A percentile compares a stretch with the other conserved stretches of the same genome.
Conservation (phyloP, 1,284 basidiomycete genomes). For the Cryptococcus sp. region DNA sequence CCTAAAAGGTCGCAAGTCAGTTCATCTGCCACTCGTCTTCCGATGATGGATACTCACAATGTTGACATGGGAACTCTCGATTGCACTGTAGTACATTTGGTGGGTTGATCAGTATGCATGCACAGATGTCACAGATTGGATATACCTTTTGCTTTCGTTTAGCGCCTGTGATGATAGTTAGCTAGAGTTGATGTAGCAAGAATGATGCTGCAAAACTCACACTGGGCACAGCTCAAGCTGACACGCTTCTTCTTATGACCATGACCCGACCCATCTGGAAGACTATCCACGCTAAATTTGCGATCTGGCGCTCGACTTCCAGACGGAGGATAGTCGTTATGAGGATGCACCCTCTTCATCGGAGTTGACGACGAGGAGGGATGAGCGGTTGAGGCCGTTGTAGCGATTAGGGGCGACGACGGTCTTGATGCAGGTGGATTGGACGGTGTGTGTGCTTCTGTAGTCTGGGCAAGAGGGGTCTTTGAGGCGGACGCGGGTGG, state of each 20-base stretch:
- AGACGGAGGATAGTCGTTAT: constrained; percentile 9
- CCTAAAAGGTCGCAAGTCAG: constrained; percentile 12
- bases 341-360: constrained; percentile 22
- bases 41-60: constrained; percentile 38
- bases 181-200: neutral
- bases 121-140: neutral
- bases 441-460: no score
- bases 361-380: constrained; percentile 16
- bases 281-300: constrained; percentile 20
- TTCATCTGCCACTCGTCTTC: neutral
- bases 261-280: neutral
- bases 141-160: constrained; percentile 52
- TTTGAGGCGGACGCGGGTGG: no score
- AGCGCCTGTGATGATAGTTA: constrained; percentile 34
- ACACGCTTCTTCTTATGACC: constrained; percentile 52
- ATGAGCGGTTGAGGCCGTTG: neutral
- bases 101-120: neutral
- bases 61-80: constrained; percentile 54
- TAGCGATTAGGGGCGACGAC: neutral
- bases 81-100: constrained; percentile 43
- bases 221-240: constrained; percentile 53
- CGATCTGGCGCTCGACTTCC: constrained; percentile 20
- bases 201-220: constrained; percentile 30
- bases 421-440: neutral
- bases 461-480: no score